Evolutionary conservation across 2,329 filamentous ascomycete species (phyloP).

Genomic region (Colletotrichum lentis): DNA sequence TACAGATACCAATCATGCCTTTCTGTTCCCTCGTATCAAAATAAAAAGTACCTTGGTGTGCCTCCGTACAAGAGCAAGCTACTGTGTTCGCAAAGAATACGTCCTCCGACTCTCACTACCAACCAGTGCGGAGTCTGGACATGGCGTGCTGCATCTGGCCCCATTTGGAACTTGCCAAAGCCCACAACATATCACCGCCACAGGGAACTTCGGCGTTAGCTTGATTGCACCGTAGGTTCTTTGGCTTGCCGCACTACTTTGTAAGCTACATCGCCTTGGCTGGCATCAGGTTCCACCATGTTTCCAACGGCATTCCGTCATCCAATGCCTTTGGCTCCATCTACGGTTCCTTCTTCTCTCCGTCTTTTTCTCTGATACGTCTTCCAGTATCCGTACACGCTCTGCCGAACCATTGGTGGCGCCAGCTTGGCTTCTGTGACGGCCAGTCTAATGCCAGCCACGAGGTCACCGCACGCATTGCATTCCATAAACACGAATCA

Average conservation of each 20-base stretch:
- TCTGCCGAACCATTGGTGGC: constrained; percentile 2
- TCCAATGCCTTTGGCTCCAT: constrained; percentile 24
- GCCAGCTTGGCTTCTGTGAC: constrained; percentile 1
- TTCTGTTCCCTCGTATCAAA: constrained; percentile 14
- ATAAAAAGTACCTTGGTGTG: constrained; percentile 33
- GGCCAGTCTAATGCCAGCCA: constrained; percentile 3
- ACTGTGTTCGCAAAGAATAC: constrained; percentile 7
- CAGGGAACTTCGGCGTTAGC: constrained; percentile 30
- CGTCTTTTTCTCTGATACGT: background rate
- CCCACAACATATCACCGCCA: constrained; percentile 31
- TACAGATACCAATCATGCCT: too few species aligned
- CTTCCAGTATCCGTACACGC: constrained; percentile 1
- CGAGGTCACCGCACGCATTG: background rate
- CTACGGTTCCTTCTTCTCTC: constrained; percentile 4
- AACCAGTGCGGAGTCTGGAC: constrained; percentile 20
- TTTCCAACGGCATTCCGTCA: constrained; percentile 33
- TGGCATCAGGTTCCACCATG: constrained; percentile 28
- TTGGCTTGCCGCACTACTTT: constrained; percentile 25
- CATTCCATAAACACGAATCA: constrained; percentile 15
- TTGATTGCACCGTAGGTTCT: constrained; percentile 20
- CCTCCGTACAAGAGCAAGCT: constrained; percentile 6
- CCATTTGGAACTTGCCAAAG: constrained; percentile 33
- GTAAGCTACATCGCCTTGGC: constrained; percentile 30
- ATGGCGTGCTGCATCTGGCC: constrained; percentile 32
- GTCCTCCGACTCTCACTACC: constrained; percentile 25